Evolutionary conservation across 495 filamentous ascomycete genomes (phyloP).

Genomic region (Parachaetomium inaequale): DNA sequence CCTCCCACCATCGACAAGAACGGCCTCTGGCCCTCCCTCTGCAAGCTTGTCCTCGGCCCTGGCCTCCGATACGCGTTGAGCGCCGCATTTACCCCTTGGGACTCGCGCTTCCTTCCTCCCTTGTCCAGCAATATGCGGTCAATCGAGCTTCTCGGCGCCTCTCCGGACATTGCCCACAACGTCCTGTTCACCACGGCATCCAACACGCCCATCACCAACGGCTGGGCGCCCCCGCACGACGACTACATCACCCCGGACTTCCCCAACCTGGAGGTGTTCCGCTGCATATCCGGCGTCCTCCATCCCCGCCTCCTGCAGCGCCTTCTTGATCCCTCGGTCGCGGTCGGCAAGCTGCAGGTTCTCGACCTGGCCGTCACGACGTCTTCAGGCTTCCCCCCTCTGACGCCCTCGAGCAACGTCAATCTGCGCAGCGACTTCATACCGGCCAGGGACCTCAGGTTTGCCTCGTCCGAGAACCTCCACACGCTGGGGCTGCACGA

Average conservation of each 20-base stretch:
- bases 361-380: conserved; percentile 20
- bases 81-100: too few relatives aligned
- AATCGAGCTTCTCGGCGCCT: conserved; percentile 11
- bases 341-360: conserved; percentile 18
- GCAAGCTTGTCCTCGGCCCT: conserved; percentile 10
- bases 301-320: conserved; percentile 2
- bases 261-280: conserved; percentile 26
- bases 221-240: background rate
- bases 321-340: conserved; percentile 10
- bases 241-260: background rate
- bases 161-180: background rate
- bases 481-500: conserved; percentile 25
- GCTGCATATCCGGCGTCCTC: conserved; percentile 16
- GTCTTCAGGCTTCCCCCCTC: too few relatives aligned
- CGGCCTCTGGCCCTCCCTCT: conserved; percentile 13
- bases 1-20: background rate
- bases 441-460: conserved; percentile 16
- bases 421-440: background rate
- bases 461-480: conserved; percentile 16
- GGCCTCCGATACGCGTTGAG: background rate
- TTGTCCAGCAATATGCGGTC: conserved; percentile 6
- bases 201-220: background rate
- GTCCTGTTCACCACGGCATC: conserved; percentile 8
- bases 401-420: background rate
- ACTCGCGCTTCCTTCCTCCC: conserved; percentile 7